These are phyloP conservation scores for Globisporangium alternatum DNA, from an alignment of 352 stramenopile genomes.

Conservation along the genomic window DNA sequence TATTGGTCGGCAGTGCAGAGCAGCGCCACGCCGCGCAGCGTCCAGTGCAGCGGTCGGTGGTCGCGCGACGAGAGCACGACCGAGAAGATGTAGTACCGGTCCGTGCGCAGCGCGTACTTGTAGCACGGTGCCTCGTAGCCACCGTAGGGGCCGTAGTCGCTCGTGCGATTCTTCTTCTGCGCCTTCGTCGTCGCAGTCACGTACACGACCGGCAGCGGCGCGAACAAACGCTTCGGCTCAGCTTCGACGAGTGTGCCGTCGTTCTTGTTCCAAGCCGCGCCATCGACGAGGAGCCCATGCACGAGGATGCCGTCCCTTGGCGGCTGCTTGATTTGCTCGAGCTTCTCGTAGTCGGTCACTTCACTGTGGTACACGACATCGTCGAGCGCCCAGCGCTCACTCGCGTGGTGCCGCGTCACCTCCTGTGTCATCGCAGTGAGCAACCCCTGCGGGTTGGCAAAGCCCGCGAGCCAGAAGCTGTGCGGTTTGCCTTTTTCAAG, in stretches of 20 bases:
- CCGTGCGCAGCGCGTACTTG: conserved; percentile 70
- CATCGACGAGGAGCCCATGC: conserved; percentile 70
- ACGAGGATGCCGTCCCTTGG: conserved; percentile 74
- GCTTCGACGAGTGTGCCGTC: conserved; percentile 76
- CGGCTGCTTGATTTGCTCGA: conserved; percentile 75
- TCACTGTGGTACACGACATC: conserved; percentile 80
- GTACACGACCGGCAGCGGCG: conserved; percentile 69
- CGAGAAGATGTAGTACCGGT: conserved; percentile 78
- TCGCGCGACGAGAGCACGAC: conserved; percentile 71
- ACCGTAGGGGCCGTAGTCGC: conserved; percentile 73
- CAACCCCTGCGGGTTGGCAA: conserved; percentile 76
- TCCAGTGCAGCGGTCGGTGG: conserved; percentile 76
- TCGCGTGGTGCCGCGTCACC: conserved; percentile 59
- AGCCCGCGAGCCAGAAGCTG: conserved; percentile 76
- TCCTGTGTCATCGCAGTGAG: conserved; percentile 80
- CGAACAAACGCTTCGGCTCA: conserved; percentile 75
- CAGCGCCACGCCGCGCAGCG: conserved; percentile 67
- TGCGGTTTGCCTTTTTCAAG: conserved; percentile 54
- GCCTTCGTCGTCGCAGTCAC: conserved; percentile 74
- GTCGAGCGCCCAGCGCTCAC: conserved; percentile 75
- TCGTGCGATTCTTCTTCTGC: conserved; percentile 69
- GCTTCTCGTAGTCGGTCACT: conserved; percentile 76
- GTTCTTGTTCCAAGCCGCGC: conserved; percentile 65
- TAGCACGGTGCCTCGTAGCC: conserved; percentile 79
- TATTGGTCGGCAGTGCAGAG: conserved; percentile 62